Evolutionary conservation across 2,329 filamentous ascomycete species (phyloP), one percentile per base, ranked within the genome.

Genomic region (Pyrenophora teres): DNA sequence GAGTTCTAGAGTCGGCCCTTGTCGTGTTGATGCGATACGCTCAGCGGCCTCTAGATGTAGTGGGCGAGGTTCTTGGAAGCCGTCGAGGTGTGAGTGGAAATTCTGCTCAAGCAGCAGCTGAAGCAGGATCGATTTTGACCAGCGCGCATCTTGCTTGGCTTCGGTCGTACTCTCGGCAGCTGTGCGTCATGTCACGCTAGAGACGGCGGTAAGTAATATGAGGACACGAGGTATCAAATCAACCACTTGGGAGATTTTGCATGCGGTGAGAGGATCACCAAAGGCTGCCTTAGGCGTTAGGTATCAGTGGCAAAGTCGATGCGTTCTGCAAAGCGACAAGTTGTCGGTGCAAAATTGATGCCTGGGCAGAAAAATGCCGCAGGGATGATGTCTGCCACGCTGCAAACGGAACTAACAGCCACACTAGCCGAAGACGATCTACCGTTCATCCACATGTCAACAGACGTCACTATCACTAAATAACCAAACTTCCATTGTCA

Each of bases 101-200:
- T 52, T 52, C 49, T 52, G 49, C 49, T 52, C 49, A 48, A 52
- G 49, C 49, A 51, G 49, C 43, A 41, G 49, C 32, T 36, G 46
- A 47, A 15, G 38, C 43, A 36, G 32, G 33, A 44, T 36, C n/a
- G 33, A 31, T 37, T 37, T 48, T 40, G 32, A 42, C 19, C 15
- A 23, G 19, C 21, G 43, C 19, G 49, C 35, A 38, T 42, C 38
- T 31, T 31, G 49, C 49, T 39, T 48, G 33, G 49, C 49, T 27
- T 48, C 49, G 46, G 49, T 33, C 44, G 18, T 27, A 42, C 33
- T 41, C 23, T 39, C 44, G 49, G 49, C 39, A 15, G 15, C 23
- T 42, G 13, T 42, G 39, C 44, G 49, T 52, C 49, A 48, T 52
- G 35, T 37, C 27, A 21, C 23, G 32, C n/a, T 37, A 16, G n/a